Percentiles rank a stretch among this genome's conserved stretches.
phyloP scores from a whole-genome alignment of 768 basidiomycete genomes.

The Pisolithus orientalis region DNA sequence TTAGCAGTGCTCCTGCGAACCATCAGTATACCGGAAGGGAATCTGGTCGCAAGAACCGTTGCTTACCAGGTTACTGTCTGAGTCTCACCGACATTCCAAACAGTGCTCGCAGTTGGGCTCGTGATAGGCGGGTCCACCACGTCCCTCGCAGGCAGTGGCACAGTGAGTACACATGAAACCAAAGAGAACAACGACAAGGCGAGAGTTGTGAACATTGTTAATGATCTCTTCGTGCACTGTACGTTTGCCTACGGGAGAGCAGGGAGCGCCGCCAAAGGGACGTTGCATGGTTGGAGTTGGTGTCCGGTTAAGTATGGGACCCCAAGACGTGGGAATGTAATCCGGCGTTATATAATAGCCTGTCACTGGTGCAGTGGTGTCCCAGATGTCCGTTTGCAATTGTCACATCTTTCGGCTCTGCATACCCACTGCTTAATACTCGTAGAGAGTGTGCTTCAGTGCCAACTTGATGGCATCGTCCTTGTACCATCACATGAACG shows the following conservation, averaged over 20 bases:
- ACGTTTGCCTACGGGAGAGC: slow-evolving; percentile 7
- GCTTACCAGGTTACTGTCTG: slow-evolving; percentile 49
- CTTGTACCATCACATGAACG: background rate
- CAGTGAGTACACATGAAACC: slow-evolving; percentile 18
- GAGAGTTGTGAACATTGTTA: slow-evolving; percentile 19
- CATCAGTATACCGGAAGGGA: slow-evolving; percentile 26
- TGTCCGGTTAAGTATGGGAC: background rate
- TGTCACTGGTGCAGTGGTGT: too few relatives aligned
- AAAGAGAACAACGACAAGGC: slow-evolving; percentile 16
- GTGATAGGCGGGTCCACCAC: slow-evolving; percentile 45
- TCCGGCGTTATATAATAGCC: slow-evolving; percentile 5
- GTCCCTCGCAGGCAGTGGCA: slow-evolving; percentile 34
- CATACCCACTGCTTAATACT: too few relatives aligned
- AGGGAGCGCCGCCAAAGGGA: slow-evolving; percentile 10
- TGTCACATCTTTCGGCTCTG: too few relatives aligned
- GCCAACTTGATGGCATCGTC: background rate
- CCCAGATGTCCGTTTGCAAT: too few relatives aligned
- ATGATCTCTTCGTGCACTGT: slow-evolving; percentile 7
- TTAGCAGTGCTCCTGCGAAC: slow-evolving; percentile 30
- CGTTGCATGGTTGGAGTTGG: background rate
- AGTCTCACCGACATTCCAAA: slow-evolving; percentile 40
- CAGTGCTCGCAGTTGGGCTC: slow-evolving; percentile 33
- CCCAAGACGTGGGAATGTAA: slow-evolving; percentile 15
- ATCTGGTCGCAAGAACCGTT: background rate
- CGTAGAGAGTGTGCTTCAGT: too few relatives aligned